Evolutionary conservation across 2,329 filamentous ascomycete genomes (phyloP), one percentile per base, ranked within the genome.

Genomic region (Chaetomium sp.): DNA sequence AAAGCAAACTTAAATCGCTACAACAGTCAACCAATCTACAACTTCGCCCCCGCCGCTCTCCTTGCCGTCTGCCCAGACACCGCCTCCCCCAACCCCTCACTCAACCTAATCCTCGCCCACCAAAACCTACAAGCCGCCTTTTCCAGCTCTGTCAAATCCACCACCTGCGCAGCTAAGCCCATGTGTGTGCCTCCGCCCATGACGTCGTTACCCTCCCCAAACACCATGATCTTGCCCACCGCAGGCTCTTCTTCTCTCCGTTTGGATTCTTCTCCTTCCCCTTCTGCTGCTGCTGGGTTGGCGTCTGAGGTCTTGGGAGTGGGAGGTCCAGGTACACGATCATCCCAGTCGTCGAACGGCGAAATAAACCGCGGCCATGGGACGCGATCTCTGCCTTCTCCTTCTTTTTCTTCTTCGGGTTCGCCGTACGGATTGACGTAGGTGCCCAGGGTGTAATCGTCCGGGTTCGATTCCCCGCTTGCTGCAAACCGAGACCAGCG

Each of bases 191-290:
- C 62, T 47, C 19, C 51, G 38, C 53, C 59, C 27, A 70, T 67
- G 69, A 86, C 81, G 61, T 83, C 74, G 61, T 86, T 86, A 2
- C 79, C 82, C 41, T 73, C 64, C 2, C 82, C 83, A 67, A 86
- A 86, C 3, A 85, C 72, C 63, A 82, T 69, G 41, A 80, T 62
- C 57, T 60, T 62, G 0, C 72, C 75, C 10, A 65, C 19, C 19
- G 19, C 19, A 27, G 19, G 19, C 19, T 27, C 64, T n/a, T 61
- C 65, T 1, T 34, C 49, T n/a, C 34, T 11, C 19, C 35, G 11
- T 27, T 27, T 11, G 49, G 49, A 14, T 57, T 49, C 37, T 36
- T 52, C 35, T 36, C n/a, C 46, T 27, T 27, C 19, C 3, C 19
- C 19, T 3, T 27, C 19, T 2, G 19, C 19, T 27, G 19, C 19